Evolutionary conservation across 2,329 filamentous ascomycete species (phyloP).

Genomic region (Neonectria punicea): DNA sequence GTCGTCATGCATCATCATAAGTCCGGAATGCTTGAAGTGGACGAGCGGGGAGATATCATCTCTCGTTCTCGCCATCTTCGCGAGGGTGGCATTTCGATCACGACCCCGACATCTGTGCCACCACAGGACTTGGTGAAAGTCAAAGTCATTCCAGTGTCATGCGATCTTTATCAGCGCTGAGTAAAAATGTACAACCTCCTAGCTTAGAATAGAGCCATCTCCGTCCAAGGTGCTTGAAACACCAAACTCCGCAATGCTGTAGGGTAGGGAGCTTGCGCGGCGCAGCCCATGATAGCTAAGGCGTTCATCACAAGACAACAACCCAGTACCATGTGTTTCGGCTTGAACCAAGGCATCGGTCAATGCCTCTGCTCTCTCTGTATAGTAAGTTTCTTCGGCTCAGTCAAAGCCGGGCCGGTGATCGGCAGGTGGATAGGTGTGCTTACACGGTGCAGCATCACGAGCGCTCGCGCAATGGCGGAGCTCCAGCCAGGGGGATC

Average conservation of each 20-base stretch:
- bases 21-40: slow-evolving; percentile 13
- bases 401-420: neutral
- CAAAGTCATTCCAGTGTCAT: slow-evolving; percentile 6
- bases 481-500: neutral
- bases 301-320: neutral
- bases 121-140: neutral
- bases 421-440: neutral
- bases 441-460: neutral
- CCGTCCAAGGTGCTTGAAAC: neutral
- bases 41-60: slow-evolving; percentile 2
- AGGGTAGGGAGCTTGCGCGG: neutral
- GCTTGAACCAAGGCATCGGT: neutral
- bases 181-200: neutral
- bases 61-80: slow-evolving; percentile 6
- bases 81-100: neutral
- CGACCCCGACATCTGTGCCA: neutral
- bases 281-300: neutral
- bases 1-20: neutral
- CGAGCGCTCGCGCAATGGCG: neutral
- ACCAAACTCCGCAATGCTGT: neutral
- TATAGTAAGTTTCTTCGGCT: too few species aligned
- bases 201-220: neutral
- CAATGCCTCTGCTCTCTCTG: neutral
- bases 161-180: neutral
- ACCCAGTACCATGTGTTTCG: neutral